phyloP scores from a whole-genome alignment of 768 basidiomycete genomes.

The Rhizopogon sp. region DNA sequence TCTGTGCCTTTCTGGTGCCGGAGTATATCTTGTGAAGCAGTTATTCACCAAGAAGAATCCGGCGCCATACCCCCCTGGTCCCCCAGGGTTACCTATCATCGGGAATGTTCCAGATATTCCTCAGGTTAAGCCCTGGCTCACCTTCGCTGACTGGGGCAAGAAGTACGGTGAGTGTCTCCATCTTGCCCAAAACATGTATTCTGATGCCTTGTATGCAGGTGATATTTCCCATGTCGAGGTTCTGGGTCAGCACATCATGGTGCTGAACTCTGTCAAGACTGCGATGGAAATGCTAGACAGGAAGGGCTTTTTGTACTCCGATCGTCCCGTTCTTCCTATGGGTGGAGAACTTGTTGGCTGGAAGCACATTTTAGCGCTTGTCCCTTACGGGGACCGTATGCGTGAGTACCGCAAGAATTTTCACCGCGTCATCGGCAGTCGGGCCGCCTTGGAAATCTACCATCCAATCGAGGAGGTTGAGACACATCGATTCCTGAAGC shows the following conservation, averaged over 20 bases:
- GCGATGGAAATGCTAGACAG: conserved; percentile 60
- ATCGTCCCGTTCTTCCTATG: conserved; percentile 49
- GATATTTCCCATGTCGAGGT: conserved; percentile 57
- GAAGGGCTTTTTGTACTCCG: conserved; percentile 61
- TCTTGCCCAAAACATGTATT: conserved; percentile 1
- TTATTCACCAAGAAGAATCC: conserved; percentile 14
- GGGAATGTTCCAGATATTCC: conserved; percentile 49
- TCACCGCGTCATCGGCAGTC: conserved; percentile 36
- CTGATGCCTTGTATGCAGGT: conserved; percentile 29
- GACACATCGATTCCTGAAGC: conserved; percentile 20
- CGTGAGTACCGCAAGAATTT: conserved; percentile 38
- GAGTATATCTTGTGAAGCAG: conserved; percentile 24
- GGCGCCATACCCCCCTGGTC: conserved; percentile 39
- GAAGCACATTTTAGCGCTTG: conserved; percentile 29
- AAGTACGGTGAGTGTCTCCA: conserved; percentile 32
- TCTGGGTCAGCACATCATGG: conserved; percentile 52
- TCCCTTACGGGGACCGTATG: conserved; percentile 36
- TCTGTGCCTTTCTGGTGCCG: conserved; percentile 20
- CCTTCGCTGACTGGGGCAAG: conserved; percentile 38
- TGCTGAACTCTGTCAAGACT: conserved; percentile 46
- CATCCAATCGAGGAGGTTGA: conserved; percentile 27
- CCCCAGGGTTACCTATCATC: conserved; percentile 36
- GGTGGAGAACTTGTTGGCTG: conserved; percentile 28
- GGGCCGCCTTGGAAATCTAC: conserved; percentile 31
- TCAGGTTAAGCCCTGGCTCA: conserved; percentile 38